Percentiles rank a stretch among this genome's conserved stretches.
Conservation (phyloP, 805 yeast species). For the Maudiozyma saulgeensis region DNA sequence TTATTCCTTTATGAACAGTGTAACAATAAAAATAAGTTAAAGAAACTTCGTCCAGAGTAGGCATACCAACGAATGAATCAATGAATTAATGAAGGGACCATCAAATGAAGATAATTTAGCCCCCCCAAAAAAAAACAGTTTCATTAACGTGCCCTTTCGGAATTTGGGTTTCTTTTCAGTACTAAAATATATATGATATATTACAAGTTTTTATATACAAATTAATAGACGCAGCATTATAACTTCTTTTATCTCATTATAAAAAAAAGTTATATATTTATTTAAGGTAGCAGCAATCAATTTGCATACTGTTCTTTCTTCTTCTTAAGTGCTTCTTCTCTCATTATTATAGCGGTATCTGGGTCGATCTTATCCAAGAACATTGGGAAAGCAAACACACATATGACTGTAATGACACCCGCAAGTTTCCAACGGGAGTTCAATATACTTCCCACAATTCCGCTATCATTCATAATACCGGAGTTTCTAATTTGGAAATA, state of each 20-base stretch:
- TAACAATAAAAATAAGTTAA: constrained; percentile 9
- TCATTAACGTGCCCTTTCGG: too few species aligned
- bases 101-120: too few species aligned
- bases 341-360: constrained; percentile 30
- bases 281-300: not conserved
- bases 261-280: too few species aligned
- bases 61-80: not conserved
- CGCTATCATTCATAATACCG: constrained; percentile 27
- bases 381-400: constrained; percentile 26
- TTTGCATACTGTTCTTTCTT: constrained; percentile 17
- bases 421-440: constrained; percentile 32
- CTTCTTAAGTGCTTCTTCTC: constrained; percentile 22
- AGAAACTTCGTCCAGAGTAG: constrained; percentile 7
- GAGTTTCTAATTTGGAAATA: constrained; percentile 28
- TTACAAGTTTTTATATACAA: too few species aligned
- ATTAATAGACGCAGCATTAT: too few species aligned
- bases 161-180: too few species aligned
- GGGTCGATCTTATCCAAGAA: constrained; percentile 35
- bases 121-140: too few species aligned
- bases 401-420: constrained; percentile 22
- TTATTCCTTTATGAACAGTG: constrained; percentile 52
- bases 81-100: too few species aligned
- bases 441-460: constrained; percentile 31
- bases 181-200: not conserved
- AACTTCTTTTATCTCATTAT: too few species aligned